These are phyloP conservation scores for Paramyrothecium roridum DNA, from an alignment of 2,329 filamentous ascomycete genomes.

Conservation along the genomic window DNA sequence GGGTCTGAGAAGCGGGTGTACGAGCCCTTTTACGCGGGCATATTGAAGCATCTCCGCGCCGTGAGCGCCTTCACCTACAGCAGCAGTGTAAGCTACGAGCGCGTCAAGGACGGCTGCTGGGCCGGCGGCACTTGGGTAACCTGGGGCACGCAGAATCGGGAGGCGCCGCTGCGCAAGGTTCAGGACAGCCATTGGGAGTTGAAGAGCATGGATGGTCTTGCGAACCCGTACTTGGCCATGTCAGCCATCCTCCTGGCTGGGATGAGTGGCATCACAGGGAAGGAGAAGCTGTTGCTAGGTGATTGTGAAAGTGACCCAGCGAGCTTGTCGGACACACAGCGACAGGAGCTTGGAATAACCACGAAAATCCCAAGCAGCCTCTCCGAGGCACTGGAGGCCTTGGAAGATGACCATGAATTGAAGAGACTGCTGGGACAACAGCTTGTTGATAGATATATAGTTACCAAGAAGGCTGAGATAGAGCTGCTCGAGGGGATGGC, in stretches of 20 bases:
- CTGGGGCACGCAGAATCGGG: constrained; percentile 81
- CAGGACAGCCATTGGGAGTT: constrained; percentile 71
- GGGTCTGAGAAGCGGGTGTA: constrained; percentile 42
- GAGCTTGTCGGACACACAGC: constrained; percentile 40
- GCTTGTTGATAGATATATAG: constrained; percentile 53
- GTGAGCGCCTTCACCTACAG: constrained; percentile 69
- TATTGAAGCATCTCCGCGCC: constrained; percentile 63
- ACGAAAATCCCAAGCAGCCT: constrained; percentile 52
- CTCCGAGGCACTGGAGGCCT: constrained; percentile 48
- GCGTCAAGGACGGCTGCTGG: constrained; percentile 69
- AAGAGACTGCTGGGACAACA: constrained; percentile 40
- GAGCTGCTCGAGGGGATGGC: constrained; percentile 38
- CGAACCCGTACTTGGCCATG: constrained; percentile 69
- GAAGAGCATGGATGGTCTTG: constrained; percentile 73
- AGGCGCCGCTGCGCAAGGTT: constrained; percentile 69
- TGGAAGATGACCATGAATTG: constrained; percentile 47
- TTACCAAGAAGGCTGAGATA: constrained; percentile 58
- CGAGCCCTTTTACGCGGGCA: constrained; percentile 67
- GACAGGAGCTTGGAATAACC: constrained; percentile 50
- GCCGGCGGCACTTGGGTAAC: constrained; percentile 74
- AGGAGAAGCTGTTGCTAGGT: constrained; percentile 38
- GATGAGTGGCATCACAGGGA: constrained; percentile 17
- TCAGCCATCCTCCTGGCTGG: constrained; percentile 28
- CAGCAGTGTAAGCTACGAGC: constrained; percentile 64
- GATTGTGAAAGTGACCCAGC: constrained; percentile 57